Evolutionary conservation across 75 land plant genomes (phyloP).

Genomic region (Larix kaempferi): DNA sequence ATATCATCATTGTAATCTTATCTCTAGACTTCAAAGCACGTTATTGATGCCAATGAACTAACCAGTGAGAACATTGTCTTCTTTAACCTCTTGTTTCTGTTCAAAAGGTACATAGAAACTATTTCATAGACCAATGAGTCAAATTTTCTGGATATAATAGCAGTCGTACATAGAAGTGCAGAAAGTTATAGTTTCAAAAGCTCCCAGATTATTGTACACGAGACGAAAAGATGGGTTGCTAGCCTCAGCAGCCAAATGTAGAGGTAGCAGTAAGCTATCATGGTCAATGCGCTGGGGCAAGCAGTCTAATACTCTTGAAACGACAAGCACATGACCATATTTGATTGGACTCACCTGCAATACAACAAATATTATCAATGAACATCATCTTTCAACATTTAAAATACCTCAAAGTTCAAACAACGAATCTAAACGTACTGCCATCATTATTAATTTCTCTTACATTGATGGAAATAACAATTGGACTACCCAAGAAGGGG

Average conservation of each 20-base stretch:
- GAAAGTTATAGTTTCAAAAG: conserved; percentile 94
- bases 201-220: conserved; percentile 35
- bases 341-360: conserved; percentile 92
- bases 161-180: conserved; percentile 75
- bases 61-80: too few relatives aligned
- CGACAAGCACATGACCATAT: conserved; percentile 89
- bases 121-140: too few relatives aligned
- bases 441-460: not conserved
- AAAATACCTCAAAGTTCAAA: not conserved
- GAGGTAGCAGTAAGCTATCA: conserved; percentile 74
- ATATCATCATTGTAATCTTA: too few relatives aligned
- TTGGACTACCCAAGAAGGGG: conserved; percentile 52
- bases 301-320: conserved; percentile 68
- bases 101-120: too few relatives aligned
- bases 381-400: not conserved
- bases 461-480: conserved; percentile 85
- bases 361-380: not conserved
- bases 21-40: too few relatives aligned
- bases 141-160: too few relatives aligned
- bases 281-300: conserved; percentile 77
- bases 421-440: too few relatives aligned
- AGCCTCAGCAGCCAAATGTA: conserved; percentile 77
- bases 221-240: too few relatives aligned
- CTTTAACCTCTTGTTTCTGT: not conserved
- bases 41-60: too few relatives aligned